Percentiles rank a stretch among this genome's conserved stretches.
Evolutionary conservation across 345 rosid genomes (phyloP).

Genomic region (Boechera stricta): DNA sequence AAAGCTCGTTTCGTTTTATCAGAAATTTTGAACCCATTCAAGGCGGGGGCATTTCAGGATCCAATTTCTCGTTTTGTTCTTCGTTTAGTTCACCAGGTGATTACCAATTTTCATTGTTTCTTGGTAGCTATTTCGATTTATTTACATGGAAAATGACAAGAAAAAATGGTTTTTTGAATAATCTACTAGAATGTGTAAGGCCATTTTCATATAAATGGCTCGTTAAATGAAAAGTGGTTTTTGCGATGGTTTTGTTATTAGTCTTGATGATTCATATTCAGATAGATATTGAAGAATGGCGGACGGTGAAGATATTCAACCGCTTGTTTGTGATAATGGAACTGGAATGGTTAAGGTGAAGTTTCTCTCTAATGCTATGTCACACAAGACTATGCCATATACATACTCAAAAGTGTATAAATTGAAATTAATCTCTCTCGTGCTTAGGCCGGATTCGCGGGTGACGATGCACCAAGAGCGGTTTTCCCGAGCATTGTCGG

Average conservation of each 20-base stretch:
- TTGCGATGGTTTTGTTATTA: not conserved
- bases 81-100: conserved; percentile 33
- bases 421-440: not conserved
- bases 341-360: conserved; percentile 47
- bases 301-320: conserved; percentile 39
- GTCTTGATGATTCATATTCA: conserved; percentile 34
- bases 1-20: conserved; percentile 17
- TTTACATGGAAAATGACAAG: not conserved
- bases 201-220: not conserved
- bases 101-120: not conserved
- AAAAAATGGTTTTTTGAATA: not conserved
- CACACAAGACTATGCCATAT: not conserved
- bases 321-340: conserved; percentile 45
- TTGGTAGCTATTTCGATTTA: not conserved
- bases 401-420: not conserved
- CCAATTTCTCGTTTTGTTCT: conserved; percentile 6
- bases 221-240: too few relatives aligned
- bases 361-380: conserved; percentile 23
- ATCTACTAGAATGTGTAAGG: not conserved
- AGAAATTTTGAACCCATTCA: conserved; percentile 32
- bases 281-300: conserved; percentile 33
- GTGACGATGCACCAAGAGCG: conserved; percentile 76
- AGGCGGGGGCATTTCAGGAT: conserved; percentile 23
- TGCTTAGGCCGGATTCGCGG: conserved; percentile 72
- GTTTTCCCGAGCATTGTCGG: conserved; percentile 75